These are phyloP conservation scores for Tarenaya hassleriana DNA, from an alignment of 345 rosid species.

Conservation along the genomic window DNA sequence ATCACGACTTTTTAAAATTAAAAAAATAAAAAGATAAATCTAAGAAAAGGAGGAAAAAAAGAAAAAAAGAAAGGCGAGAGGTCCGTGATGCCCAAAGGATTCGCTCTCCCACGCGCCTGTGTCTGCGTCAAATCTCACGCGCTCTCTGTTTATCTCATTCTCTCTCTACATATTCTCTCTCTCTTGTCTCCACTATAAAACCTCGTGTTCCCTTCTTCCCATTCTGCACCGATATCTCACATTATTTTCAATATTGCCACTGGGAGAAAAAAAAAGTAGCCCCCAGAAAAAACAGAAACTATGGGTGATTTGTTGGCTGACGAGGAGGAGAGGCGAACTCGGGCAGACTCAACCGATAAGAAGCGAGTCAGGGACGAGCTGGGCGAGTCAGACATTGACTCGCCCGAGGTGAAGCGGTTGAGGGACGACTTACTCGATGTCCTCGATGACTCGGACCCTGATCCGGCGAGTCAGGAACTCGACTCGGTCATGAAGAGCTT, in stretches of 20 bases:
- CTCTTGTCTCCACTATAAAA: constrained; percentile 43
- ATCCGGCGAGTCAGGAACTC: constrained; percentile 43
- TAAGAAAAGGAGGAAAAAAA: too few relatives aligned
- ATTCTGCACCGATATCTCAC: constrained; percentile 21
- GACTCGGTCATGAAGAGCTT: constrained; percentile 74
- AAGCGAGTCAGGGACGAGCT: constrained; percentile 48
- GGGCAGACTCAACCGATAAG: constrained; percentile 18
- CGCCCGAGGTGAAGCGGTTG: constrained; percentile 48
- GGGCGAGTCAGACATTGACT: constrained; percentile 23
- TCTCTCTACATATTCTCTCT: too few relatives aligned
- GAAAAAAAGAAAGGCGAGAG: constrained; percentile 21
- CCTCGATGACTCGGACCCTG: constrained; percentile 48
- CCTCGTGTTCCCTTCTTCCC: constrained; percentile 27
- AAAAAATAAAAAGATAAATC: constrained; percentile 10
- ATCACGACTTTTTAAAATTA: constrained; percentile 1
- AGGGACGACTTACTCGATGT: constrained; percentile 51
- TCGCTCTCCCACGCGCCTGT: constrained; percentile 39
- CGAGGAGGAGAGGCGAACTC: constrained; percentile 12
- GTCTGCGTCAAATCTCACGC: constrained; percentile 24
- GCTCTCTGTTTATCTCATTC: constrained; percentile 20
- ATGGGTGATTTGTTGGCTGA: constrained; percentile 35
- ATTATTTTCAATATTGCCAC: constrained; percentile 14
- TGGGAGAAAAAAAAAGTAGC: neutral
- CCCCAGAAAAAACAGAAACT: neutral
- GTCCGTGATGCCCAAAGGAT: constrained; percentile 44